Conservation (phyloP, 192 early-diverging fungal genomes). For the Thamnidium elegans region DNA sequence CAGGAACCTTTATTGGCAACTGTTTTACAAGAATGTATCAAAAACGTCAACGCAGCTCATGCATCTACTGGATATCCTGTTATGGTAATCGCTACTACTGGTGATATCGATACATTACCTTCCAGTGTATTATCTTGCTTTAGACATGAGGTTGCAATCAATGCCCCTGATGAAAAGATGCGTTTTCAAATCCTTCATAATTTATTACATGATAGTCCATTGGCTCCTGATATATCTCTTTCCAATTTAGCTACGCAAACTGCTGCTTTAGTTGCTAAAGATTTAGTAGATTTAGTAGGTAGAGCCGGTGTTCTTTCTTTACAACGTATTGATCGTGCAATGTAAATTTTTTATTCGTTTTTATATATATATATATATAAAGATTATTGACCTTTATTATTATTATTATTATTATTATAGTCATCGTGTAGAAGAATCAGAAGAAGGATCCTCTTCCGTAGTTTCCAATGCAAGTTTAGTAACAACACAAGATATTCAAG, state of each 20-base stretch:
- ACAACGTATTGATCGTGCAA: slow-evolving; percentile 50
- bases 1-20: slow-evolving; percentile 55
- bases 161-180: slow-evolving; percentile 65
- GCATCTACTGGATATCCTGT: slow-evolving; percentile 61
- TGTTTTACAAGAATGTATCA: slow-evolving; percentile 60
- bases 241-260: slow-evolving; percentile 83
- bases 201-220: slow-evolving; percentile 48
- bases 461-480: slow-evolving; percentile 3
- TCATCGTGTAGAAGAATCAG: slow-evolving; percentile 35
- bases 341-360: slow-evolving; percentile 35
- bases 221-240: slow-evolving; percentile 78
- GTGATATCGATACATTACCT: slow-evolving; percentile 79
- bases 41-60: slow-evolving; percentile 41
- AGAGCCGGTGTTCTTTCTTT: slow-evolving; percentile 67
- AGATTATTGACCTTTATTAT: background rate
- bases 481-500: slow-evolving; percentile 53
- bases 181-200: slow-evolving; percentile 63
- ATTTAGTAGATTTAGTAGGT: slow-evolving; percentile 74
- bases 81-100: slow-evolving; percentile 74
- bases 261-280: slow-evolving; percentile 84
- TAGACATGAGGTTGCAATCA: slow-evolving; percentile 69
- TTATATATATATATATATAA: background rate
- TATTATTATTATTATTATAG: slow-evolving; percentile 29
- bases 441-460: background rate
- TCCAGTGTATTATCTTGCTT: slow-evolving; percentile 75